These are phyloP conservation scores for Dothideomycetes sp. DNA, from an alignment of 2,329 filamentous ascomycete species.

Conservation along the genomic window DNA sequence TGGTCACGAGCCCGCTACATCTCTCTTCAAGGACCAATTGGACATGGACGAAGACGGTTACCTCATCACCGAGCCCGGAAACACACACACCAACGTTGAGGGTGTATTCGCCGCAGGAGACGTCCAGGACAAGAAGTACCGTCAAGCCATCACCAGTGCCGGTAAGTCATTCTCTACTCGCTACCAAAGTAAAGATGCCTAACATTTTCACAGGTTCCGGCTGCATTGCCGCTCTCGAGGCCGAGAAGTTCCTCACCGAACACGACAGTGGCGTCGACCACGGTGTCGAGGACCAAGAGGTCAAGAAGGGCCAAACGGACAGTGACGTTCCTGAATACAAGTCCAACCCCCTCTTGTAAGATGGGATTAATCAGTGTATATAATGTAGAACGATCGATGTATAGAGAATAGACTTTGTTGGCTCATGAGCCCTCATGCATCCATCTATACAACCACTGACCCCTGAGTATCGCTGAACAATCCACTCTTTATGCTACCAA, in stretches of 20 bases:
- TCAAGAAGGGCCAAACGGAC: constrained; percentile 36
- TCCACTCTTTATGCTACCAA: too few species aligned
- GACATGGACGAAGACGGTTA: constrained; percentile 86
- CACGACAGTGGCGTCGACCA: constrained; percentile 53
- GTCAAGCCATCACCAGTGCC: constrained; percentile 95
- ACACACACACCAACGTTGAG: constrained; percentile 75
- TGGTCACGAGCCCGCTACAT: constrained; percentile 87
- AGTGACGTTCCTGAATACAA: constrained; percentile 53
- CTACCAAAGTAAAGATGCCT: constrained; percentile 1
- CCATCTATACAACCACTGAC: too few species aligned
- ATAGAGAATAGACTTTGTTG: too few species aligned
- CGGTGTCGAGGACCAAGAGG: constrained; percentile 41
- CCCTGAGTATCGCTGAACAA: too few species aligned
- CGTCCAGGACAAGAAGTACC: constrained; percentile 96
- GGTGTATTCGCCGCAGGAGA: constrained; percentile 96
- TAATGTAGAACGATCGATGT: too few species aligned
- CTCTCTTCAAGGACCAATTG: constrained; percentile 83
- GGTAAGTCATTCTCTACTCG: constrained; percentile 51
- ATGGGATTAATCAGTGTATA: too few species aligned
- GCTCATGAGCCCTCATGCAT: too few species aligned
- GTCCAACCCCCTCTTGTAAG: constrained; percentile 54
- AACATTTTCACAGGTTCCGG: constrained; percentile 60
- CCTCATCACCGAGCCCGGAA: constrained; percentile 79
- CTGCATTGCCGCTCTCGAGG: constrained; percentile 90
- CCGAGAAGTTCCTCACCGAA: constrained; percentile 85